Conservation (phyloP, 805 yeast species). For the Wickerhamiella cacticola region DNA sequence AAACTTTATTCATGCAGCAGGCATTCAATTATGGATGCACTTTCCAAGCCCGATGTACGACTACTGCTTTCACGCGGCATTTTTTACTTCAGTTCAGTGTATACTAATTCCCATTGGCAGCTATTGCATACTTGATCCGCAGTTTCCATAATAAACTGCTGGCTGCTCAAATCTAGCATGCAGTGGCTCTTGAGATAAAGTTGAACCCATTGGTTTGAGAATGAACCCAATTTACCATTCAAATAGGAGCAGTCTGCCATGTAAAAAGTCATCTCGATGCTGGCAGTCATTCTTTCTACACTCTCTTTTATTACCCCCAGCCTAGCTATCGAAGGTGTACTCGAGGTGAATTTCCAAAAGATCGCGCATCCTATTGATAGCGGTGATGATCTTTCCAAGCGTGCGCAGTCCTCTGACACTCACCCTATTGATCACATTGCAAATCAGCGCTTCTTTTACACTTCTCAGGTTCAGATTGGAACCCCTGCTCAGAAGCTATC, state of each 20-base stretch:
- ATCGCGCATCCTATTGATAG: conserved; percentile 3
- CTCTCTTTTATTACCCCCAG: background rate
- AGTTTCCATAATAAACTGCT: too few relatives aligned
- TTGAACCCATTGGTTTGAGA: background rate
- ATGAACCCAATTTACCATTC: background rate
- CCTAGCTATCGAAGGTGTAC: conserved; percentile 7
- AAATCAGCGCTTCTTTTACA: conserved; percentile 29
- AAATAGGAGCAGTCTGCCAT: conserved; percentile 2
- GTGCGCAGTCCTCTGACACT: background rate
- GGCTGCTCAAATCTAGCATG: too few relatives aligned
- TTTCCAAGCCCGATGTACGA: background rate
- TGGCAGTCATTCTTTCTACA: background rate
- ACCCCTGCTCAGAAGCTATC: conserved; percentile 44
- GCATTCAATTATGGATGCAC: background rate
- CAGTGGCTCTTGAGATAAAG: background rate
- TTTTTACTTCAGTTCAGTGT: too few relatives aligned
- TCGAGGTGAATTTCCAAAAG: conserved; percentile 1
- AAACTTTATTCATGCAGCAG: too few relatives aligned
- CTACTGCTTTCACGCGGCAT: too few relatives aligned
- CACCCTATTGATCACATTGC: conserved; percentile 20
- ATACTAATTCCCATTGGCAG: too few relatives aligned
- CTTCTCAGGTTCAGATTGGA: conserved; percentile 37
- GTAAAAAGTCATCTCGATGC: background rate
- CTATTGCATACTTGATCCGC: too few relatives aligned
- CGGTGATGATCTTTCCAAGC: background rate